Evolutionary conservation across 1,284 basidiomycete species (phyloP), one percentile per base, ranked within the genome.

Genomic region (Cystobasidium pallidum): DNA sequence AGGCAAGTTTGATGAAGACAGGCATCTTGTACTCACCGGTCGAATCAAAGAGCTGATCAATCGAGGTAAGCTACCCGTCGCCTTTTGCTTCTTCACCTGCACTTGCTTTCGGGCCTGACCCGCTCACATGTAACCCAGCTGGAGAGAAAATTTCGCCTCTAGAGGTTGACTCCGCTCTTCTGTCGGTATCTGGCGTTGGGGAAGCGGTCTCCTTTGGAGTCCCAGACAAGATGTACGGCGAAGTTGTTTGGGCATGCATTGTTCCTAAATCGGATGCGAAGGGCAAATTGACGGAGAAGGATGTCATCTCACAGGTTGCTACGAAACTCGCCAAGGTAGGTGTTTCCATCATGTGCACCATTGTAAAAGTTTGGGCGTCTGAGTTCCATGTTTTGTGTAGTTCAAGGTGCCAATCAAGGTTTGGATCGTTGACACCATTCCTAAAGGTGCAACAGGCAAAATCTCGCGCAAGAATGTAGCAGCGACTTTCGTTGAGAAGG

Each of bases 101-200:
- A n/a, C n/a, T n/a, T n/a, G n/a, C n/a, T n/a, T n/a, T n/a, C n/a
- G n/a, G n/a, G n/a, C n/a, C 3, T 28, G 24, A 15, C 10, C 57
- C 32, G 30, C 1, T 19, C 39, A 1, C 26, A 6, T 43, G 58
- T n/a, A n/a, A n/a, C n/a, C n/a, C 36, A 76, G 81, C 15, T 15
- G 88, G 88, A 1, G 88, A 89, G 78, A 88, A 88, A 74, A 86
- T 88, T 72, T 86, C 85, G 6, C 88, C 88, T 0, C 85, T 88
- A 74, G 87, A 89, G 80, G 80, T 88, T 19, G 83, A 86, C 75
- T 78, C 80, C 0, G 84, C 84, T 0, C 77, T 89, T 15, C 79
- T 82, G 2, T 76, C 79, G 1, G 78, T 86, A n/a, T 75, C 80
- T 1, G 84, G 83, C 34, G 83, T 88, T 19, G 77, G 78, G 19